Percentiles rank a stretch among this genome's conserved stretches.
Evolutionary conservation across 768 basidiomycete genomes (phyloP).

Genomic region (Pholiota microspora): DNA sequence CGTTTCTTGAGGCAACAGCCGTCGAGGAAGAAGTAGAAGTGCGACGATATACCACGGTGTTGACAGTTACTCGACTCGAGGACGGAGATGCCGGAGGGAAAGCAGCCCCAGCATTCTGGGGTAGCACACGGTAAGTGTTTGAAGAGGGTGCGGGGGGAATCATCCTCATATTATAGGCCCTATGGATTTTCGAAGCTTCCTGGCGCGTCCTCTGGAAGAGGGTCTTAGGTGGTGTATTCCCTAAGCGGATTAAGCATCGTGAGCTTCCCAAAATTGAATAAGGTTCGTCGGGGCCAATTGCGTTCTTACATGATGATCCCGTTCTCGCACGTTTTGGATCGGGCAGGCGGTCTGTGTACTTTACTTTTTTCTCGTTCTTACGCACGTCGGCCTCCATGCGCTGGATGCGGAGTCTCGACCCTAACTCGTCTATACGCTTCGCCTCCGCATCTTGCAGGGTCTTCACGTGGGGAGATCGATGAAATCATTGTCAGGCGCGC

Average conservation of each 20-base stretch:
- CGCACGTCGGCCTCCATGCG: conserved; percentile 70
- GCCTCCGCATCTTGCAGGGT: conserved; percentile 57
- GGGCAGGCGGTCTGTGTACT: conserved; percentile 68
- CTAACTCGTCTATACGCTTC: conserved; percentile 60
- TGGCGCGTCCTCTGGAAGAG: conserved; percentile 76
- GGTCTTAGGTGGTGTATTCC: conserved; percentile 54
- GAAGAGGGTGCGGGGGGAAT: conserved; percentile 52
- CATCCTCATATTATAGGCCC: conserved; percentile 51
- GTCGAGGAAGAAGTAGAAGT: conserved; percentile 20
- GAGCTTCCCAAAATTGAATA: conserved; percentile 16
- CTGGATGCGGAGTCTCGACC: conserved; percentile 59
- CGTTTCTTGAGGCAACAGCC: conserved; percentile 16
- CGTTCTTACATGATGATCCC: conserved; percentile 45
- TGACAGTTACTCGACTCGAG: conserved; percentile 50
- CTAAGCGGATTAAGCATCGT: conserved; percentile 23
- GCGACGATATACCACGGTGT: conserved; percentile 42
- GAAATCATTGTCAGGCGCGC: conserved; percentile 10
- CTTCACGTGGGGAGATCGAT: conserved; percentile 28
- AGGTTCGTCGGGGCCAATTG: conserved; percentile 7
- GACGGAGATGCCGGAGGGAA: conserved; percentile 30
- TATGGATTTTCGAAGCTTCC: conserved; percentile 68
- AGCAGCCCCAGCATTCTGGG: conserved; percentile 31
- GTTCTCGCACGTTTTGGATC: conserved; percentile 59
- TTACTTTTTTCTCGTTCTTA: conserved; percentile 76
- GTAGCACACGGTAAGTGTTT: conserved; percentile 42